Percentiles rank a stretch among this genome's conserved stretches.
phyloP scores from a whole-genome alignment of 2,329 filamentous ascomycete species.

The Mariannaea sp. region DNA sequence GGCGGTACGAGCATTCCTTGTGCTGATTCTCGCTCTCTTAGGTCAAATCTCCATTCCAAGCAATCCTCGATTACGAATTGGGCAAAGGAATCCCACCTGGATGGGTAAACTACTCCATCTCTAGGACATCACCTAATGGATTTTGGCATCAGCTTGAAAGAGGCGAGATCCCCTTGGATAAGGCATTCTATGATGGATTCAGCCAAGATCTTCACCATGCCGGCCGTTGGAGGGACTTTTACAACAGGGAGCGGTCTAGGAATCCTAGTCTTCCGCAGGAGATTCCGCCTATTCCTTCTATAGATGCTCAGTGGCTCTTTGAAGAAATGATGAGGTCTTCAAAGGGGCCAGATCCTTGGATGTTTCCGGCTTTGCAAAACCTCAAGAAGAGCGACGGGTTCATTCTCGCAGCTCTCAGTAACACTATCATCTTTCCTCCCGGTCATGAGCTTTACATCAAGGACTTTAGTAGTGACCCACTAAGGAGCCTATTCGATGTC shows the following conservation, averaged over 20 bases:
- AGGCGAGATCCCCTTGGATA: constrained; percentile 77
- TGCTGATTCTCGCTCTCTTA: constrained; percentile 46
- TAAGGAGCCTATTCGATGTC: constrained; percentile 77
- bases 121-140: constrained; percentile 74
- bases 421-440: constrained; percentile 84
- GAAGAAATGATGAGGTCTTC: constrained; percentile 87
- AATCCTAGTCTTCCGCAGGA: constrained; percentile 46
- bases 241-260: constrained; percentile 50
- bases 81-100: constrained; percentile 77
- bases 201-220: constrained; percentile 71
- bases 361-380: constrained; percentile 79
- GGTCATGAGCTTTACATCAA: constrained; percentile 68
- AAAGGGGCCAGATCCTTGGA: constrained; percentile 76
- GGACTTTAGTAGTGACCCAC: constrained; percentile 57
- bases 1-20: neutral
- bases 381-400: constrained; percentile 68
- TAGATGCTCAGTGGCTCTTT: constrained; percentile 82
- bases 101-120: constrained; percentile 92
- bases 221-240: constrained; percentile 71
- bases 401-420: constrained; percentile 82
- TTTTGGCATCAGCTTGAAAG: constrained; percentile 89
- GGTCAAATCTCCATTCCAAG: constrained; percentile 91
- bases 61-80: constrained; percentile 89
- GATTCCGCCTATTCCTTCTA: constrained; percentile 67
- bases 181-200: constrained; percentile 77